These are phyloP conservation scores for Pseudogymnoascus sp. DNA, from an alignment of 2,329 filamentous ascomycete genomes.

Conservation along the genomic window DNA sequence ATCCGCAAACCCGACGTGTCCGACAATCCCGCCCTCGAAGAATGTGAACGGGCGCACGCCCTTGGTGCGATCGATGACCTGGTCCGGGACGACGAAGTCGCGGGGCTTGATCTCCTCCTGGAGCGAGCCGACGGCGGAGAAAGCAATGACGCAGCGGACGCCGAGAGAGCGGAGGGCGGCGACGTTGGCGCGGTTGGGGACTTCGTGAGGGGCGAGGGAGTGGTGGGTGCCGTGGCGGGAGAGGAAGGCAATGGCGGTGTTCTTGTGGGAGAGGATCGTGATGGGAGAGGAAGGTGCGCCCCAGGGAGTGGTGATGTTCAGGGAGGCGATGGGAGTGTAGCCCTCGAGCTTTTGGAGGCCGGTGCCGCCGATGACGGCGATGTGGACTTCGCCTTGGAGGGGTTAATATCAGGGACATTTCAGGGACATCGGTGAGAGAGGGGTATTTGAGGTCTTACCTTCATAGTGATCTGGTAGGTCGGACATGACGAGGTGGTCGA, in stretches of 20 bases:
- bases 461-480: conserved; percentile 21
- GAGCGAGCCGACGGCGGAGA: conserved; percentile 87
- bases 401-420: neutral
- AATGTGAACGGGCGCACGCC: conserved; percentile 86
- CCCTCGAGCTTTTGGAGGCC: conserved; percentile 80
- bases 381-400: conserved; percentile 56
- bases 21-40: conserved; percentile 85
- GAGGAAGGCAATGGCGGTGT: conserved; percentile 80
- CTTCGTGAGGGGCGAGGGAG: conserved; percentile 84
- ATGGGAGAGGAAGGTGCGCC: conserved; percentile 68
- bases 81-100: conserved; percentile 94
- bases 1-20: conserved; percentile 91
- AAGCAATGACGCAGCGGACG: conserved; percentile 84
- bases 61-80: conserved; percentile 96
- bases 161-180: conserved; percentile 89
- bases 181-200: conserved; percentile 92
- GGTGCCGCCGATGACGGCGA: conserved; percentile 89
- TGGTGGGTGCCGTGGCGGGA: conserved; percentile 86
- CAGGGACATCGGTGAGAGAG: neutral
- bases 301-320: conserved; percentile 80
- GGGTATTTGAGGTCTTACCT: conserved; percentile 14
- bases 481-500: conserved; percentile 17
- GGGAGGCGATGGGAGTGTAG: conserved; percentile 73
- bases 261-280: conserved; percentile 78
- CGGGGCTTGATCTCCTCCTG: conserved; percentile 89